Conservation (phyloP, 768 basidiomycete genomes). For the Suillus clintonianus region DNA sequence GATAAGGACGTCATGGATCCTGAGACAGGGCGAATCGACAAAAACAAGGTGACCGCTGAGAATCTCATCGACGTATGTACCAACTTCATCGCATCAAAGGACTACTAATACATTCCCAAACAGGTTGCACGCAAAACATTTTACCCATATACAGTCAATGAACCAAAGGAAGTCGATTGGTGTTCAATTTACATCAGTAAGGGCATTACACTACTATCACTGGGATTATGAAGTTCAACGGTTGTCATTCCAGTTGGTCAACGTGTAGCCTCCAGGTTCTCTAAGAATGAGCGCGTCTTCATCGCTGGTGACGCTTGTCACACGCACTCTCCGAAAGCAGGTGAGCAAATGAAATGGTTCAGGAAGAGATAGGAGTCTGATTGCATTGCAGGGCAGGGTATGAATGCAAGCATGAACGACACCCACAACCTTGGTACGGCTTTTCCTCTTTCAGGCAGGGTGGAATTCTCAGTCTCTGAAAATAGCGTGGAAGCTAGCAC, state of each 20-base stretch:
- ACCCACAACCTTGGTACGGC: slow-evolving; percentile 63
- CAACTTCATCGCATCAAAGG: background rate
- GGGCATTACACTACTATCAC: slow-evolving; percentile 17
- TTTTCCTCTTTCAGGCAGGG: background rate
- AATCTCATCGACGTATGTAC: slow-evolving; percentile 51
- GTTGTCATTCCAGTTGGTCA: slow-evolving; percentile 57
- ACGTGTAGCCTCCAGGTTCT: slow-evolving; percentile 66
- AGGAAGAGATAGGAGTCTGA: background rate
- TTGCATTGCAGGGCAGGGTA: slow-evolving; percentile 58
- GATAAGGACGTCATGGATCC: slow-evolving; percentile 47
- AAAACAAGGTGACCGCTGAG: slow-evolving; percentile 48
- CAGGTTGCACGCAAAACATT: slow-evolving; percentile 56
- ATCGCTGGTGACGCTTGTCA: slow-evolving; percentile 79
- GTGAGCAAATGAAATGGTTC: slow-evolving; percentile 27
- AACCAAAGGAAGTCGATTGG: slow-evolving; percentile 60
- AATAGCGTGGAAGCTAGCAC: slow-evolving; percentile 49
- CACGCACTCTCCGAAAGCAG: slow-evolving; percentile 68
- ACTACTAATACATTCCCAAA: slow-evolving; percentile 18
- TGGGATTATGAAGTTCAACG: background rate
- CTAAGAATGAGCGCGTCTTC: slow-evolving; percentile 64
- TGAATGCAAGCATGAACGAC: slow-evolving; percentile 80
- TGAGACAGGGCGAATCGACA: slow-evolving; percentile 54
- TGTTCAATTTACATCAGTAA: slow-evolving; percentile 73
- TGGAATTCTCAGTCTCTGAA: background rate
- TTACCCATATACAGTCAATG: slow-evolving; percentile 53